Evolutionary conservation across 129 eudicot genomes (phyloP), one percentile per base, ranked within the genome.

Genomic region (Mikania micrantha): DNA sequence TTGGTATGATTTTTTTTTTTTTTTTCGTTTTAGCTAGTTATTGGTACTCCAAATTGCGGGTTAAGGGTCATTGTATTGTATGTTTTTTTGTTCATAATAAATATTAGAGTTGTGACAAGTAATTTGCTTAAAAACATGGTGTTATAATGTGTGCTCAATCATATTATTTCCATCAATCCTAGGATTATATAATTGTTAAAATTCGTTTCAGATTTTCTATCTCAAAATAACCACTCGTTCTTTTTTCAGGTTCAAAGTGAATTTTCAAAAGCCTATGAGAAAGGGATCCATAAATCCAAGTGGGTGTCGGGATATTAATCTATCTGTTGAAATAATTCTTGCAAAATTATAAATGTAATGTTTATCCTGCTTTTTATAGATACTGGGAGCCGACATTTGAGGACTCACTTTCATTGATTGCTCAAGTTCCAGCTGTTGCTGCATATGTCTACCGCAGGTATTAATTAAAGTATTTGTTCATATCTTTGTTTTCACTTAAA

Each of bases 361-460:
- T 5, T 57, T 69, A 61, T 70, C 21, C 56, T 60, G 32, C 7
- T 78, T 27, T 25, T 27, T 54, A 8, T 76, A 94, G 99, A 80
- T 90, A 84, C 64, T 94, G 99, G 99, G 99, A 94, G 80, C 95
- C 99, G 60, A 87, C 99, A 67, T 94, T 27, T 20, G 97, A 94
- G 76, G 99, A 94, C 74, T 85, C 94, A 54, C 88, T 94, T 49
- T 81, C 86, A 50, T 76, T 94, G 82, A 90, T 94, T 90, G 99
- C 99, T 34, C 95, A 87, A 85, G 65, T 94, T 45, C 99, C 99
- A 67, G 75, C 81, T 79, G 95, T 94, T 44, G 99, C 99, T 70
- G 84, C 99, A 31, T 90, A 94, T 70, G 59, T 94, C 77, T 94
- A 94, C 81, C 88, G 97, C 77, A 89, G 99, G 99, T 94, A 36